These are phyloP conservation scores for Salicornia ramosissima DNA, from an alignment of 148 eudicot species.

Conservation along the genomic window DNA sequence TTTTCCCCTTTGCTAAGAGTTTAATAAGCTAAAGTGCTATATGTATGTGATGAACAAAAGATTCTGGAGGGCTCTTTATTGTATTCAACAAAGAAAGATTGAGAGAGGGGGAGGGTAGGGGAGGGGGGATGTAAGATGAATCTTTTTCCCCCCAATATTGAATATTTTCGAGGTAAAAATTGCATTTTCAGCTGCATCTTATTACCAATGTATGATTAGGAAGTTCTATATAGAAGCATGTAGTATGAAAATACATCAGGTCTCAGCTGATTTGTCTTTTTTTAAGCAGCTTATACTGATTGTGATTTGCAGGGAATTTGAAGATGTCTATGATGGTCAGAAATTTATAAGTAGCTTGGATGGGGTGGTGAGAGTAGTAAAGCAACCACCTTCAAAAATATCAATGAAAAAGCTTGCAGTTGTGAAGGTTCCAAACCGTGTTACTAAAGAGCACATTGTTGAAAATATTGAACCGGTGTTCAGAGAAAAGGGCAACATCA, in stretches of 20 bases:
- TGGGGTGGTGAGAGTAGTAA: conserved; percentile 78
- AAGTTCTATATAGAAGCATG: not conserved
- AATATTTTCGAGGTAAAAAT: not conserved
- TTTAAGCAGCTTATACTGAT: not conserved
- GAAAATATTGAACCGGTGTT: conserved; percentile 58
- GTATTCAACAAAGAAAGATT: too few relatives aligned
- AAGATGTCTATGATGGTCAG: conserved; percentile 69
- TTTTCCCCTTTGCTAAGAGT: too few relatives aligned
- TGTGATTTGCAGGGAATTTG: conserved; percentile 61
- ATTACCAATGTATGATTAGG: not conserved
- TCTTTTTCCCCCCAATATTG: not conserved
- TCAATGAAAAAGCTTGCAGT: conserved; percentile 65
- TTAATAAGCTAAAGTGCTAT: too few relatives aligned
- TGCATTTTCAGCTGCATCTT: not conserved
- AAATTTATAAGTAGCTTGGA: conserved; percentile 68
- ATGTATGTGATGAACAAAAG: too few relatives aligned
- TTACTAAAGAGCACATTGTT: conserved; percentile 62
- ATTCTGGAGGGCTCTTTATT: too few relatives aligned
- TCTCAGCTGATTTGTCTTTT: not conserved
- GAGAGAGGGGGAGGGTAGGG: too few relatives aligned
- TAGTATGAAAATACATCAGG: not conserved
- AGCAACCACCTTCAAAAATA: conserved; percentile 49
- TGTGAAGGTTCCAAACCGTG: conserved; percentile 78
- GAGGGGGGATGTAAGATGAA: too few relatives aligned
- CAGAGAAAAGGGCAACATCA: conserved; percentile 65